These are phyloP conservation scores for Wickerhamiella siamensis DNA, from an alignment of 805 yeast species.

Conservation along the genomic window DNA sequence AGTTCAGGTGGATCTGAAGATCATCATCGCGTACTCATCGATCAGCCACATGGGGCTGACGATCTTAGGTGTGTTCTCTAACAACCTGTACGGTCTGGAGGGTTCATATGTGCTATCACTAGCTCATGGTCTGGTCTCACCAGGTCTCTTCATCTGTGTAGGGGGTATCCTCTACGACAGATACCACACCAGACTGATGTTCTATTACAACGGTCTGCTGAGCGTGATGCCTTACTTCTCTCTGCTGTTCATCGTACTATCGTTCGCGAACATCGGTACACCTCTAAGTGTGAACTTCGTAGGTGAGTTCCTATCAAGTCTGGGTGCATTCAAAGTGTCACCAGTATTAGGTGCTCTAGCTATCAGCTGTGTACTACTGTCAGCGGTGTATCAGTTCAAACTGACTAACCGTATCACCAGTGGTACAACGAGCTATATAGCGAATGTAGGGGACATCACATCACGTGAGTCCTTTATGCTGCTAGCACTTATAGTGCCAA, in stretches of 20 bases:
- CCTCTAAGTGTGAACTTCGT: constrained; percentile 17
- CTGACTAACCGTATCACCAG: constrained; percentile 19
- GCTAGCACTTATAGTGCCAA: constrained; percentile 15
- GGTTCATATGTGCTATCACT: constrained; percentile 11
- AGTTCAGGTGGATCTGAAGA: constrained; percentile 6
- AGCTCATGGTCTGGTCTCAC: constrained; percentile 16
- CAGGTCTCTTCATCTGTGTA: constrained; percentile 7
- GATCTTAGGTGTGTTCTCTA: constrained; percentile 14
- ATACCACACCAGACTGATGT: constrained; percentile 14
- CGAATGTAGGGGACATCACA: constrained; percentile 15
- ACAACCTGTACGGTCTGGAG: constrained; percentile 14
- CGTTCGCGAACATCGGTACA: constrained; percentile 19
- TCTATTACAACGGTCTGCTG: constrained; percentile 16
- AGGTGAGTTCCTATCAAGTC: constrained; percentile 18
- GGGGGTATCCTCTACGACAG: constrained; percentile 16
- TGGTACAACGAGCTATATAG: constrained; percentile 14
- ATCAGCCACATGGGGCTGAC: constrained; percentile 9
- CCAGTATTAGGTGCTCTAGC: constrained; percentile 14
- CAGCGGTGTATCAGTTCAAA: constrained; percentile 19
- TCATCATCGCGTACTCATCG: constrained; percentile 1
- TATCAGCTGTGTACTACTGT: constrained; percentile 17
- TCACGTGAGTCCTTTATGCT: constrained; percentile 13
- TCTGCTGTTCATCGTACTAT: constrained; percentile 15
- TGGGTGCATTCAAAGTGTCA: constrained; percentile 15
- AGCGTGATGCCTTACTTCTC: constrained; percentile 15